Evolutionary conservation across 2,329 filamentous ascomycete genomes (phyloP).

Genomic region (Incumbomyces delicatus): DNA sequence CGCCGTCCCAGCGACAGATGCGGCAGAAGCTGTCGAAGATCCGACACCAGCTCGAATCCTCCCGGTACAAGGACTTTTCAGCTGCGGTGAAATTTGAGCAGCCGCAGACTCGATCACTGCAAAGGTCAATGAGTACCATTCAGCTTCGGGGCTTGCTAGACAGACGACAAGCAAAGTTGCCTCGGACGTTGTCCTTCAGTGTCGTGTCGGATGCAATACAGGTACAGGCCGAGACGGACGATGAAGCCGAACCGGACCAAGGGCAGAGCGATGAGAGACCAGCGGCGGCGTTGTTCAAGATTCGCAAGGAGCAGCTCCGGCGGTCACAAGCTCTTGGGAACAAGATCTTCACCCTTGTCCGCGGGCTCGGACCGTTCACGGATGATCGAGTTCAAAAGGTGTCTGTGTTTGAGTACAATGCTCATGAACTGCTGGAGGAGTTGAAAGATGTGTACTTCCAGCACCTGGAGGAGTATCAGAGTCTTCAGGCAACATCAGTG

Average conservation of each 20-base stretch:
- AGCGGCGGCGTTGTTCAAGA: constrained; percentile 4
- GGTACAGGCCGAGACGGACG: not conserved
- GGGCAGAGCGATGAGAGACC: not conserved
- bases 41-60: constrained; percentile 15
- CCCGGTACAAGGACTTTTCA: constrained; percentile 15
- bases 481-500: constrained; percentile 56
- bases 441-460: constrained; percentile 60
- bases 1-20: constrained; percentile 15
- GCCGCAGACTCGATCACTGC: constrained; percentile 13
- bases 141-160: constrained; percentile 5
- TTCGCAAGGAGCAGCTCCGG: constrained; percentile 27
- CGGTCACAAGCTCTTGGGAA: constrained; percentile 13
- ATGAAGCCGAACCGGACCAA: constrained; percentile 4
- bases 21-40: constrained; percentile 14
- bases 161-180: not conserved
- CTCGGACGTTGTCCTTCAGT: constrained; percentile 35
- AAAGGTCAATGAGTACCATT: constrained; percentile 17
- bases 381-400: constrained; percentile 33
- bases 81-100: constrained; percentile 14
- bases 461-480: constrained; percentile 59
- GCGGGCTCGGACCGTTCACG: constrained; percentile 33
- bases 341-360: constrained; percentile 20
- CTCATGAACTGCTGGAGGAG: constrained; percentile 54
- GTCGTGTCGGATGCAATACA: constrained; percentile 35
- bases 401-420: constrained; percentile 53